These are phyloP conservation scores for Sporothrix protearum DNA, from an alignment of 2,329 filamentous ascomycete genomes.

Conservation along the genomic window DNA sequence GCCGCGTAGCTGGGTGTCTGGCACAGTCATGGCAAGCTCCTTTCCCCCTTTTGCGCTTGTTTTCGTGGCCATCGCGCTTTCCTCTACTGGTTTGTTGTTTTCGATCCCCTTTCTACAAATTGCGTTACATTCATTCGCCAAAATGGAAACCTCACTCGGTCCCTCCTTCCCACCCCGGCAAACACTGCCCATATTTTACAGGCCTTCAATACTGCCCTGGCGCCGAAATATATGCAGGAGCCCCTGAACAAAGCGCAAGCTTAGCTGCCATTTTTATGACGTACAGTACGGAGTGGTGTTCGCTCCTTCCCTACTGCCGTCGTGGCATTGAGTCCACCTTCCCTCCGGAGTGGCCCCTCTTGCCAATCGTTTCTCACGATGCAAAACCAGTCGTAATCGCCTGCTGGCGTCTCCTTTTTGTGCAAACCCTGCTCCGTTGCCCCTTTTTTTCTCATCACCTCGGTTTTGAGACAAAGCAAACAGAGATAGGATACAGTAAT, in stretches of 20 bases:
- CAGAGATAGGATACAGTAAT: neutral
- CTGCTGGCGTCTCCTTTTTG: neutral
- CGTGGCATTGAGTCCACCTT: neutral
- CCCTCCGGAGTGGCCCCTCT: neutral
- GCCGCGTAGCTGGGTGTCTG: neutral
- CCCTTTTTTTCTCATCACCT: constrained; percentile 7
- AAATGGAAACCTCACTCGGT: constrained; percentile 6
- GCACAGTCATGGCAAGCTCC: neutral
- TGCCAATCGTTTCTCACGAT: neutral
- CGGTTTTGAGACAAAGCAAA: neutral
- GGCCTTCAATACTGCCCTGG: neutral
- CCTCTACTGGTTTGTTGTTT: neutral
- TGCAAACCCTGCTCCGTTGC: neutral
- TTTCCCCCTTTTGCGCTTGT: neutral
- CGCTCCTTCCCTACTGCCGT: neutral
- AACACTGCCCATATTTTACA: neutral
- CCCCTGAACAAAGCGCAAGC: neutral
- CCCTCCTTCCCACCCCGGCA: constrained; percentile 16
- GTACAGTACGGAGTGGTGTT: too few species aligned
- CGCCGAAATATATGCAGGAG: constrained; percentile 9
- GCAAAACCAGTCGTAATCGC: neutral
- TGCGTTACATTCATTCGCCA: constrained; percentile 13
- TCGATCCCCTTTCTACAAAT: neutral
- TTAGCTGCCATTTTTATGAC: neutral
- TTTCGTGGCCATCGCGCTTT: neutral